These are phyloP conservation scores for Eucalyptus viminalis DNA, from an alignment of 345 rosid genomes.

Conservation along the genomic window DNA sequence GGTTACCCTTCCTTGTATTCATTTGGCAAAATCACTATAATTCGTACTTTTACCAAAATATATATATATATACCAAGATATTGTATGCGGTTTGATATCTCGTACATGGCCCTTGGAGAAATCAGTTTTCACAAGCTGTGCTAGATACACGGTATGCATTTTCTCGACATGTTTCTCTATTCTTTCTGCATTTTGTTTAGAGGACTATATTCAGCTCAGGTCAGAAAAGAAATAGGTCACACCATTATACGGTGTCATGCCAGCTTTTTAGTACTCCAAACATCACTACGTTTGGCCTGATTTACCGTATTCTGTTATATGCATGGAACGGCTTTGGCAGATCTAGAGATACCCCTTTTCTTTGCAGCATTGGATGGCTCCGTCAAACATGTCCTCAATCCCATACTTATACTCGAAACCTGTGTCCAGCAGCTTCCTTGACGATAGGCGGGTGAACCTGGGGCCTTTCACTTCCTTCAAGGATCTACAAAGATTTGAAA, in stretches of 20 bases:
- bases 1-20: too few relatives aligned
- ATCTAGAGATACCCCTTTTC: conserved; percentile 9
- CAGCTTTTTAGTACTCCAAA: neutral
- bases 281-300: neutral
- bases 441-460: neutral
- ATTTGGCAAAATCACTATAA: too few relatives aligned
- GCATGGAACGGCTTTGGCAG: neutral
- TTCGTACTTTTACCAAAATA: too few relatives aligned
- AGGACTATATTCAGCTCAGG: neutral
- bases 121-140: neutral
- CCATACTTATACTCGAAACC: conserved; percentile 22
- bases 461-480: neutral
- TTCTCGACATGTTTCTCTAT: rapidly evolving
- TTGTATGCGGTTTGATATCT: too few relatives aligned
- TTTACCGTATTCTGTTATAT: neutral
- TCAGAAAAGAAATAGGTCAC: neutral
- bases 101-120: neutral
- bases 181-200: neutral
- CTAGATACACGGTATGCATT: neutral
- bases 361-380: conserved; percentile 15
- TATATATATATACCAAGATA: too few relatives aligned
- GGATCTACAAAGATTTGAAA: neutral
- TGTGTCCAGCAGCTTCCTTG: conserved; percentile 14
- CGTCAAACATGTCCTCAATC: conserved; percentile 15
- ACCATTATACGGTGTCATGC: neutral